Base-by-base conservation (phyloP, 495 filamentous ascomycete genomes). In the Baudoinia panamericana region DNA sequence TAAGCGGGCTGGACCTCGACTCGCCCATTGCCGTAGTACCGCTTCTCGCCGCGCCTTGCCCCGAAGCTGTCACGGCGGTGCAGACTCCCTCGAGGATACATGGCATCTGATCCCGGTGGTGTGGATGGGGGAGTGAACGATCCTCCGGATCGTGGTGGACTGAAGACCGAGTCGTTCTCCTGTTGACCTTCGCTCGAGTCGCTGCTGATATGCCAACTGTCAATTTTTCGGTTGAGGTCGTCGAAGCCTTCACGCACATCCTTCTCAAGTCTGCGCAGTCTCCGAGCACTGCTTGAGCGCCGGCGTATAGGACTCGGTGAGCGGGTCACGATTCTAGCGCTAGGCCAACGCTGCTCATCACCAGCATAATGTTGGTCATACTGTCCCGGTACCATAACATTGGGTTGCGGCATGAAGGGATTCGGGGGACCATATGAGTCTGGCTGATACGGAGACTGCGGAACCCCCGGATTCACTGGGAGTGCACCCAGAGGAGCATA, bases 131-230 rank as follows among this genome's bases (percentile, higher is more conserved):
- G 39, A n/a, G 39, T 42, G 9, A 13, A 36, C 15, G 28, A 36
- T 2, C 39, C 39, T 36, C 39, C 39, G 9, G 39, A 36, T 9
- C 6, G 39, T 2, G 28, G 16, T 4, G n/a, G 26, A 17, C 26
- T 33, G 17, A 42, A 42, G 39, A 42, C 21, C 8, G 28, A 32
- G 18, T 42, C 39, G 2, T 24, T 10, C 6, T 39, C 20, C 3
- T 23, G 23, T 25, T 16, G 12, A 3, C 39, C 39, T 32, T 42
- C 39, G 15, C 15, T 28, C 3, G 23, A 28, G 23, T 23, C 36
- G 39, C 39, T 34, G 39, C 39, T 42, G 28, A 42, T 5, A 20
- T 34, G 15, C 39, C 39, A 42, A 17, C 34, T 29, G 7, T 42
- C 29, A 3, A 42, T 17, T 17, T 42, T 42, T 15, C 13, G 9